Conservation (phyloP, 2,329 filamentous ascomycete species). For the Neoscytalidium dimidiatum region DNA sequence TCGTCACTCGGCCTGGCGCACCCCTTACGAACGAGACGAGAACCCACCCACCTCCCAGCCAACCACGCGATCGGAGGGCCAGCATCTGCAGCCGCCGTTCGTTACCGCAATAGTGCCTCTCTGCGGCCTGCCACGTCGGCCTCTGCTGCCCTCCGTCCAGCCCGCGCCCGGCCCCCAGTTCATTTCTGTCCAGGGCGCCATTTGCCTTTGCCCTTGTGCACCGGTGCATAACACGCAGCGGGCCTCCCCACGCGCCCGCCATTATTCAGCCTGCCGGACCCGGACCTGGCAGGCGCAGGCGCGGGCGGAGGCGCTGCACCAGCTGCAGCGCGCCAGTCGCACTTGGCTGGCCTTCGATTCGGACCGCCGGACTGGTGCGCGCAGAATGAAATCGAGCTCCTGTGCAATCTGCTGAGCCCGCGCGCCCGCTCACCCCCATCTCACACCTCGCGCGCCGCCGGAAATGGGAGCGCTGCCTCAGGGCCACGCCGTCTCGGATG, state of each 20-base stretch:
- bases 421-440: too few relatives aligned
- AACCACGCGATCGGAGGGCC: constrained; percentile 5
- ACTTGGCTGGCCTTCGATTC: too few relatives aligned
- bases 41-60: background rate
- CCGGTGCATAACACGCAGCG: constrained; percentile 1
- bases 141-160: constrained; percentile 1
- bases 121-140: constrained; percentile 9
- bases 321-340: background rate
- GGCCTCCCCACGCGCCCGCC: background rate
- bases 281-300: too few relatives aligned
- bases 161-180: constrained; percentile 4
- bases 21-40: background rate
- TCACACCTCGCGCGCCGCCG: background rate
- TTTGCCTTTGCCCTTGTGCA: constrained; percentile 15
- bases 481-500: background rate
- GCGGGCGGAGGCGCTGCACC: too few relatives aligned
- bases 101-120: background rate
- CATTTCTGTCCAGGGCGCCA: background rate
- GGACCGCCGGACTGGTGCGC: background rate
- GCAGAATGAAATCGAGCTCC: background rate
- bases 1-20: background rate
- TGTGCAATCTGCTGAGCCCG: background rate
- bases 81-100: constrained; percentile 4
- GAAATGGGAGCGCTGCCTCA: background rate
- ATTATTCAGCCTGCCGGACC: constrained; percentile 3